phyloP scores from a whole-genome alignment of 345 rosid species.

The Syzygium aqueum region DNA sequence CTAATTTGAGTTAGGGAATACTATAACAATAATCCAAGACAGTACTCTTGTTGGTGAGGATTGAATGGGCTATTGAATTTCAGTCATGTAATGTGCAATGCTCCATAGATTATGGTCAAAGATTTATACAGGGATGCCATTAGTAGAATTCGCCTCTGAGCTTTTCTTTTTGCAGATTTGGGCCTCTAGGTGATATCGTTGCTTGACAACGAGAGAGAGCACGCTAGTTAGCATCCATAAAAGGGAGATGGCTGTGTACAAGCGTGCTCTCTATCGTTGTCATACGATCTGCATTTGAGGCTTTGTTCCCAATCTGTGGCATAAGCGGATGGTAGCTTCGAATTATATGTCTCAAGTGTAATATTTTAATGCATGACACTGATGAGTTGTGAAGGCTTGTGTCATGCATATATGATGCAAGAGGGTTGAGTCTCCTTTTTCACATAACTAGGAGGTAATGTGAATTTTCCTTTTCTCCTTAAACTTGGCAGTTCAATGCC shows the following conservation, averaged over 20 bases:
- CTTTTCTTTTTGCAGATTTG: neutral
- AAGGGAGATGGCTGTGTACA: constrained; percentile 18
- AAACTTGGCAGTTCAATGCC: neutral
- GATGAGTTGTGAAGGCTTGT: neutral
- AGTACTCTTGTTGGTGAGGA: neutral
- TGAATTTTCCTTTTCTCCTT: neutral
- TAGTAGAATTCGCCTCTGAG: neutral
- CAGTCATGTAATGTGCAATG: neutral
- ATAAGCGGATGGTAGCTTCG: neutral
- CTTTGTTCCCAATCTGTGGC: neutral
- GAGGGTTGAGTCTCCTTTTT: neutral
- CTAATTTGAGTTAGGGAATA: rapidly evolving
- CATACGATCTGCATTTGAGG: constrained; percentile 7
- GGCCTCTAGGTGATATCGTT: neutral
- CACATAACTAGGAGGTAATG: neutral
- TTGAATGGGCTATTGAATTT: neutral
- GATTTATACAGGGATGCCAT: neutral
- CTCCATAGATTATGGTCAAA: neutral
- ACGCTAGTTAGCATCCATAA: constrained; percentile 27
- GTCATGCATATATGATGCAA: neutral
- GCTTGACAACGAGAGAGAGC: constrained; percentile 55
- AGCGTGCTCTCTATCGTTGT: constrained; percentile 35
- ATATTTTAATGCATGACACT: neutral
- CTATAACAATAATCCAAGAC: neutral
- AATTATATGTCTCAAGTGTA: neutral